Base-by-base conservation (phyloP, 768 basidiomycete species). In the Podaxis carcinomalis region DNA sequence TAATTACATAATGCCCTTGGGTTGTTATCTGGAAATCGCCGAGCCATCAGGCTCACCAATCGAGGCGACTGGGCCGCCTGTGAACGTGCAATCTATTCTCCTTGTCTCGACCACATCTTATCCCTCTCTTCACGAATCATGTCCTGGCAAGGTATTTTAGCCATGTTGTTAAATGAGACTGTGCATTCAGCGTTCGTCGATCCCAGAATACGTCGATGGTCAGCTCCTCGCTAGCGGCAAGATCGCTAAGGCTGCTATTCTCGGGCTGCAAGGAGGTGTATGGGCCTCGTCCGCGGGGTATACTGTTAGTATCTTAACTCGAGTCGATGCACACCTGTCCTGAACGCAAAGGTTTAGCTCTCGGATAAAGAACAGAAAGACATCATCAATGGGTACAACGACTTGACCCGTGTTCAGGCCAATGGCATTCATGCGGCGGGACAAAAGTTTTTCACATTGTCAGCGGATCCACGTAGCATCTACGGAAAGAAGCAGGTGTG, bases 401-500 rank as follows among this genome's bases (percentile, higher is more conserved):
- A 85, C 39, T 69, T 70, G 1, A 76, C 65, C 0, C 44, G 57
- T 2, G 73, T 79, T 16, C 85, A 78, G 68, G 79, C 82, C 0
- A 78, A 61, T 44, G 94, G 95, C 14, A 66, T 97, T 63, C 80
- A 75, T 40, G 77, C 93, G 23, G 80, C 69, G 0, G 87, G 86
- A 5, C 71, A 80, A 68, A 98, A 98, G 76, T 98, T 83, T 78
- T 85, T 95, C 75, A 79, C 79, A 5, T 67, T 92, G 28, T 74
- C 68, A 39, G 86, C 78, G 1, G 67, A 76, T 28, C 69, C 68
- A 0, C 78, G 85, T 4, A 83, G 78, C 63, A 76, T 95, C 49
- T 86, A 93, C 66, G 84, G 85, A 56, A 93, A 93, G 85, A 90
- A 93, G 73, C 71, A 64, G 68, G 93, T 92, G 63, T 69, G 92